phyloP scores from a whole-genome alignment of 2,329 filamentous ascomycete species.

The Myotisia sp. region DNA sequence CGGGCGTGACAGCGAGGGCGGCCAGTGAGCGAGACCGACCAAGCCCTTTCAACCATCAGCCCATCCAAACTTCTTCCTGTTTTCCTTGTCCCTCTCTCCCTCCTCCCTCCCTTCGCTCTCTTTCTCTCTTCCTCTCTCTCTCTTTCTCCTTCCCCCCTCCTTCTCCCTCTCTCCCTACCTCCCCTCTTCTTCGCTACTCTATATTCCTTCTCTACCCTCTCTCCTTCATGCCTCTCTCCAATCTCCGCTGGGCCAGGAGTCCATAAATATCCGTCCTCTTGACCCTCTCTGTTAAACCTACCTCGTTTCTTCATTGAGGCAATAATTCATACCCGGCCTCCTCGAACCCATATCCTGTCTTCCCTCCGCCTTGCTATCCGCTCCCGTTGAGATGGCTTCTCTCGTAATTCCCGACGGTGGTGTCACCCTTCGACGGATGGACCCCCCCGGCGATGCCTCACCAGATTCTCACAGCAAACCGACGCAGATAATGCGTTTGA shows the following conservation, averaged over 20 bases:
- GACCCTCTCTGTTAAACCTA: not conserved
- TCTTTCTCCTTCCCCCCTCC: slow-evolving; percentile 1
- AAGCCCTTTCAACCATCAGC: too few relatives aligned
- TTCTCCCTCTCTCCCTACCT: slow-evolving; percentile 6
- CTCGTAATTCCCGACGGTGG: slow-evolving; percentile 27
- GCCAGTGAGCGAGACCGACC: too few relatives aligned
- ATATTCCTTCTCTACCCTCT: slow-evolving; percentile 9
- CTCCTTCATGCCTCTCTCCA: slow-evolving; percentile 17
- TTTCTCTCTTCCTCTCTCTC: slow-evolving; percentile 7
- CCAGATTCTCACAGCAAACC: slow-evolving; percentile 20
- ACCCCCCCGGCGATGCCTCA: slow-evolving; percentile 15
- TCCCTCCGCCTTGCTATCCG: not conserved
- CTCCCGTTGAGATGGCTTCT: slow-evolving; percentile 19
- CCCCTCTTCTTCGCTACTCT: slow-evolving; percentile 6
- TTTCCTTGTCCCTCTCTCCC: not conserved
- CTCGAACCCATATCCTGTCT: not conserved
- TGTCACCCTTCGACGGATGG: slow-evolving; percentile 26
- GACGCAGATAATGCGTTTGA: slow-evolving; percentile 34
- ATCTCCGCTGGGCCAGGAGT: slow-evolving; percentile 22
- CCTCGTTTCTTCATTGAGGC: not conserved
- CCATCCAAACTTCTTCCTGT: too few relatives aligned
- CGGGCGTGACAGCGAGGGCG: too few relatives aligned
- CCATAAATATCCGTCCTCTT: slow-evolving; percentile 9
- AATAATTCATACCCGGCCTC: not conserved
- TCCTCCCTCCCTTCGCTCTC: slow-evolving; percentile 2